Base-by-base conservation (phyloP, 2,329 filamentous ascomycete species). In the Juglanconis oblonga region DNA sequence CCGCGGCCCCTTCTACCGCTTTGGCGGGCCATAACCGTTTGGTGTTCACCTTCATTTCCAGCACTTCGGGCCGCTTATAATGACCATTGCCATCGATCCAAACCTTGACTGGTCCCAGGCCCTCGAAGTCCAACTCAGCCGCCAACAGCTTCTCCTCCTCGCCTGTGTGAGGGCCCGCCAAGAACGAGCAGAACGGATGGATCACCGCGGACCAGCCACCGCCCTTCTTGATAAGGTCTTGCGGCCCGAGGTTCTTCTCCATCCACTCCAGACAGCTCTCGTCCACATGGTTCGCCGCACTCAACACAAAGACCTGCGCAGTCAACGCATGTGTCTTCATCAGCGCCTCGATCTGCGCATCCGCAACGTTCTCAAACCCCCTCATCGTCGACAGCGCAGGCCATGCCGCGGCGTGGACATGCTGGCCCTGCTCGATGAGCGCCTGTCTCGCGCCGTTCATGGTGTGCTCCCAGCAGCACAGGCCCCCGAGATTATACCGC, bases 301-400 rank as follows among this genome's bases (percentile, higher is more conserved):
- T 70, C 35, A 79, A 66, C 29, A 78, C 77, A 56, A 78, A 79
- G 2, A 75, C 73, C 59, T 79, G 77, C 13, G 72, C 76, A 1
- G 76, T 78, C 31, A 79, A 60, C 2, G 77, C 76, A 61, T 79
- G 77, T 5, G 69, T 67, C 67, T 78, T 79, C 76, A 78, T 79
- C 40, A 79, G 63, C 5, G 74, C 76, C 67, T 79, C 77, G 55
- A 79, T 79, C 66, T 79, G 76, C n/a, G 68, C 68, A 61, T 76
- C 71, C 2, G 75, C 76, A 5, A 73, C 71, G 0, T 62, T 65
- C 59, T 78, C 75, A 48, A 79, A 77, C 0, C 76, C 76, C 1
- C 58, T 55, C 61, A 72, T 67, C 14, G 64, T 70, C 32, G 64
- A 67, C 31, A 73, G 62, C 5, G 71, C 69, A 3, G 71, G 68